Percentiles rank a stretch among this genome's conserved stretches.
Conservation (phyloP, 2,329 filamentous ascomycete genomes). For the Escovopsis sp. region DNA sequence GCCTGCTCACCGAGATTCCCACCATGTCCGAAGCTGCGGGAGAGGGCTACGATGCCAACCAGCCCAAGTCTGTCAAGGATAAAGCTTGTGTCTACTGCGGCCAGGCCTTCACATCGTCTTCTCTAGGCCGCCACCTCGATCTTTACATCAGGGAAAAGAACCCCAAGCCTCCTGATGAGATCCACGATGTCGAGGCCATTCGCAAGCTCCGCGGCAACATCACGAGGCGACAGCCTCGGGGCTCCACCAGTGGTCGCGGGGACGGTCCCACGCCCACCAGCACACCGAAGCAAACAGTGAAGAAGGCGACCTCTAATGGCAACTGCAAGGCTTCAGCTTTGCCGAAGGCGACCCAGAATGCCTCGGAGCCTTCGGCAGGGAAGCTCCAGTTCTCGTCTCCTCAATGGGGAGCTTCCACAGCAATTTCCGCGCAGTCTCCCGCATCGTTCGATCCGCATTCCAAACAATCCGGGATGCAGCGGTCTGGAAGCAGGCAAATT, state of each 20-base stretch:
- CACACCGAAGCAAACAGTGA: constrained; percentile 29
- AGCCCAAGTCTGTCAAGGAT: constrained; percentile 54
- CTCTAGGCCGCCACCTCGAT: constrained; percentile 82
- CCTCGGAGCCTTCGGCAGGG: constrained; percentile 33
- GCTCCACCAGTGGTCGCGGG: constrained; percentile 39
- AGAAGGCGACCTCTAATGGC: constrained; percentile 22
- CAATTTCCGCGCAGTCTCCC: constrained; percentile 56
- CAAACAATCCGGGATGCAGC: constrained; percentile 22
- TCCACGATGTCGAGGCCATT: constrained; percentile 86
- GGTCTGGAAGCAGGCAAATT: constrained; percentile 33
- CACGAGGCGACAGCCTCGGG: constrained; percentile 68
- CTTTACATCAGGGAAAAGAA: constrained; percentile 91
- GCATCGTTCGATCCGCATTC: constrained; percentile 18
- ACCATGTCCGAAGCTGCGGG: constrained; percentile 19
- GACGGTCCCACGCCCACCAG: constrained; percentile 44
- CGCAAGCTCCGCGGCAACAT: constrained; percentile 68
- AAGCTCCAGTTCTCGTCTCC: constrained; percentile 37
- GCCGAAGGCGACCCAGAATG: constrained; percentile 26
- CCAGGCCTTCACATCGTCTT: constrained; percentile 85
- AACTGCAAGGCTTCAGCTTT: constrained; percentile 22
- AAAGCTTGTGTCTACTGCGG: constrained; percentile 77
- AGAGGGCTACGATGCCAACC: constrained; percentile 22
- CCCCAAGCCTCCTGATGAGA: constrained; percentile 68
- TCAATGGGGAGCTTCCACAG: constrained; percentile 62
- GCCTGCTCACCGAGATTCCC: neutral